phyloP scores from a whole-genome alignment of 768 basidiomycete species.

The Trametes sanguinea region DNA sequence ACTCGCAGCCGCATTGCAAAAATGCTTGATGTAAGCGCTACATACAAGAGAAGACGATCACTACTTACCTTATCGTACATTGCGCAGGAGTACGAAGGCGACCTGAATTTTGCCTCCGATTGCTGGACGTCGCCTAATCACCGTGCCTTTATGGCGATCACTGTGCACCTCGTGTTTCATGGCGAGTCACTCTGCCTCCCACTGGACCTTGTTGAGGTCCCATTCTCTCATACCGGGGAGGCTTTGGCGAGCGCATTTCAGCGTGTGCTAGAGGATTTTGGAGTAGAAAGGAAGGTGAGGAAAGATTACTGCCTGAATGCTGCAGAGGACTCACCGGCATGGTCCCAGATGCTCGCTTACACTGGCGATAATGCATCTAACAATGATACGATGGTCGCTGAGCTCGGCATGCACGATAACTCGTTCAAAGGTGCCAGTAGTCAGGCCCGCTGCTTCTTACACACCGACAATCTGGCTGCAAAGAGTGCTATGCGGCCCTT shows the following conservation, averaged over 20 bases:
- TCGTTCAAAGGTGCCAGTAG: not conserved
- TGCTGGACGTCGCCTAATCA: constrained; percentile 43
- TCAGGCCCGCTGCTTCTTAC: constrained; percentile 20
- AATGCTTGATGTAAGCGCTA: constrained; percentile 30
- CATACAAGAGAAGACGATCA: constrained; percentile 22
- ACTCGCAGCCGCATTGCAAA: constrained; percentile 28
- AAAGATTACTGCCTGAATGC: not conserved
- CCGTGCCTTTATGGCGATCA: constrained; percentile 33
- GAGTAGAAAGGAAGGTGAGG: constrained; percentile 37
- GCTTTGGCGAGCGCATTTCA: constrained; percentile 40
- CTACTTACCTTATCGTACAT: constrained; percentile 40
- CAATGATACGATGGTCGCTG: constrained; percentile 21
- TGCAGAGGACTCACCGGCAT: no score
- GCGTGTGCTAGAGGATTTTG: constrained; percentile 38
- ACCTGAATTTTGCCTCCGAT: constrained; percentile 38
- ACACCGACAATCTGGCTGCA: constrained; percentile 18
- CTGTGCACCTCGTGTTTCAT: constrained; percentile 37
- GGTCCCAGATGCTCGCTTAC: no score
- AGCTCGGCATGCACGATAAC: constrained; percentile 5
- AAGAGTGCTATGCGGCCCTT: constrained; percentile 17
- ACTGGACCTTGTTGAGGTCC: constrained; percentile 43
- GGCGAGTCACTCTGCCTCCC: constrained; percentile 32
- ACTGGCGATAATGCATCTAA: no score
- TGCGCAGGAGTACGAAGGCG: constrained; percentile 36
- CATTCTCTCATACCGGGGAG: constrained; percentile 36